These are phyloP conservation scores for Geranium incanum DNA, from an alignment of 441 rosid species.

Conservation along the genomic window DNA sequence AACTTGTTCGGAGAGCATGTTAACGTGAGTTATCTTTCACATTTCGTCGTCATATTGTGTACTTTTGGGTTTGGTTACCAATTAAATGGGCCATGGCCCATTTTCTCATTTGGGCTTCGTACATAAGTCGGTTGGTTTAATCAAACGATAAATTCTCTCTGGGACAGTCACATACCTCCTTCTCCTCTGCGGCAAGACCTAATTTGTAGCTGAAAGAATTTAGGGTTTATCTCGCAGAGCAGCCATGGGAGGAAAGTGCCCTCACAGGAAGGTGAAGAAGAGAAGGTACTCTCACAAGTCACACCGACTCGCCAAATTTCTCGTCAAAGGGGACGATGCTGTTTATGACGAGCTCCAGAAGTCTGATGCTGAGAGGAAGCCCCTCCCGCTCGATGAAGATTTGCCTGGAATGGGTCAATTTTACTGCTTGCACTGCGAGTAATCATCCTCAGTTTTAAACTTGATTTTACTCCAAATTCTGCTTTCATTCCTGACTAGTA, in stretches of 20 bases:
- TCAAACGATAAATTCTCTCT: too few relatives aligned
- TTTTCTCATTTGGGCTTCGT: too few relatives aligned
- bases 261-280: constrained; percentile 90
- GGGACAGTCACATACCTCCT: not conserved
- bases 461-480: not conserved
- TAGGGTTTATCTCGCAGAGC: not conserved
- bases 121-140: too few relatives aligned
- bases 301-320: constrained; percentile 75
- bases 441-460: not conserved
- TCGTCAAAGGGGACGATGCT: constrained; percentile 72
- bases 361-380: constrained; percentile 43
- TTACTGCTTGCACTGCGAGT: constrained; percentile 96
- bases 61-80: too few relatives aligned
- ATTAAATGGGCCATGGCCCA: too few relatives aligned
- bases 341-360: constrained; percentile 70
- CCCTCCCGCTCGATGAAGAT: constrained; percentile 63
- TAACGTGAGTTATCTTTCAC: too few relatives aligned
- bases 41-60: too few relatives aligned
- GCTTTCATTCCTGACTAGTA: too few relatives aligned
- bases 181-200: not conserved
- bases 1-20: too few relatives aligned
- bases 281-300: constrained; percentile 84
- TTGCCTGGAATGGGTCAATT: constrained; percentile 96
- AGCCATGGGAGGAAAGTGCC: constrained; percentile 76
- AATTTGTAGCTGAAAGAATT: not conserved